Conservation (phyloP, 2,329 filamentous ascomycete species). For the Moelleriella libera region DNA sequence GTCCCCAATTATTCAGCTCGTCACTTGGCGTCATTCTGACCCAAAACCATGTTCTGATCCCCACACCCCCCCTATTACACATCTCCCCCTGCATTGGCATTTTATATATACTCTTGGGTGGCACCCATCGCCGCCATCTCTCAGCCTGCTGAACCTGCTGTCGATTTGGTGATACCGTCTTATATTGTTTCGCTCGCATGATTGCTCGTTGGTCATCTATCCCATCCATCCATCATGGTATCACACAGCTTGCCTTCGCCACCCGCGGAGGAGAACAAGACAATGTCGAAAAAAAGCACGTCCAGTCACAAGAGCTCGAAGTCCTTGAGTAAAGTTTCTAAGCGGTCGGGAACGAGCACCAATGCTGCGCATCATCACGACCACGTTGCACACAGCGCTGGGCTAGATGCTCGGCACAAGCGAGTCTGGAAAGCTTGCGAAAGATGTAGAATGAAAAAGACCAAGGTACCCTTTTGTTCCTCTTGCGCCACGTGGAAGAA, state of each 20-base stretch:
- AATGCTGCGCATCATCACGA: slow-evolving; percentile 22
- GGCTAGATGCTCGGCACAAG: slow-evolving; percentile 44
- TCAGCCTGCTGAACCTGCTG: background rate
- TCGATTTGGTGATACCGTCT: background rate
- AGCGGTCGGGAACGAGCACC: slow-evolving; percentile 28
- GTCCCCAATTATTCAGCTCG: background rate
- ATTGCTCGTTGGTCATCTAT: background rate
- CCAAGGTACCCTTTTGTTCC: slow-evolving; percentile 31
- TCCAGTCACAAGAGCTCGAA: slow-evolving; percentile 32
- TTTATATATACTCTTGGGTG: background rate
- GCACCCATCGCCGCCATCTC: background rate
- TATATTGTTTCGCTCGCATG: no score
- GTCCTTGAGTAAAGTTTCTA: slow-evolving; percentile 34
- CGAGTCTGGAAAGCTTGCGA: slow-evolving; percentile 55
- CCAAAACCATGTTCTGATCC: background rate
- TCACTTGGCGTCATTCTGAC: background rate
- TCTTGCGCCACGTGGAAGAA: background rate
- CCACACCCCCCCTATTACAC: background rate
- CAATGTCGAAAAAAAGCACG: slow-evolving; percentile 22
- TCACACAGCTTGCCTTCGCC: slow-evolving; percentile 33
- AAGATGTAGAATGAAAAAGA: slow-evolving; percentile 56
- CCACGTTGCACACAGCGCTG: slow-evolving; percentile 16
- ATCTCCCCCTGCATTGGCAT: background rate
- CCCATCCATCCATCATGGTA: slow-evolving; percentile 26
- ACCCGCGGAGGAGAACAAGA: slow-evolving; percentile 32